Percentiles rank a stretch among this genome's conserved stretches.
phyloP scores from a whole-genome alignment of 2,329 filamentous ascomycete genomes.

The Aspergillus quadrilineatus region DNA sequence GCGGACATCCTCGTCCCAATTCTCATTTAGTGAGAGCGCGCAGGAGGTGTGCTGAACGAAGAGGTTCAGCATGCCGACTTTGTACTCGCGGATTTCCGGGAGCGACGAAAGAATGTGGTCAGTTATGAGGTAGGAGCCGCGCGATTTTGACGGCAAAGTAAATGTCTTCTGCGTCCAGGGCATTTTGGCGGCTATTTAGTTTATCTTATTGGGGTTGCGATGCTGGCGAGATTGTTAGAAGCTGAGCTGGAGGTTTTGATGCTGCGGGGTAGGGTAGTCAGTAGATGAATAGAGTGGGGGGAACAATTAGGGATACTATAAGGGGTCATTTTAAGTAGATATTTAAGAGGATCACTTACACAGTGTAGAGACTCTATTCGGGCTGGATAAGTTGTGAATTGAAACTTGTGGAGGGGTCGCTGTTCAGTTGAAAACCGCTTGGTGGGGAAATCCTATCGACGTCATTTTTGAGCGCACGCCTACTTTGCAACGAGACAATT shows the following conservation, averaged over 20 bases:
- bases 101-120: conserved; percentile 68
- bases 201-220: no score
- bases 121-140: conserved; percentile 89
- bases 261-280: no score
- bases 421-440: conserved; percentile 10
- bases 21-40: conserved; percentile 89
- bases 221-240: no score
- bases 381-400: no score
- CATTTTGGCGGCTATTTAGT: conserved; percentile 39
- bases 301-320: no score
- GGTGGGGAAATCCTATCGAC: conserved; percentile 16
- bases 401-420: background rate
- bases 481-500: background rate
- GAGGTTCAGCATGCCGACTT: conserved; percentile 79
- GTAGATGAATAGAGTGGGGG: no score
- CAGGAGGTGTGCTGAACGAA: conserved; percentile 96
- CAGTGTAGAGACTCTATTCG: no score
- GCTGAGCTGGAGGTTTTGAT: no score
- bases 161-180: conserved; percentile 84
- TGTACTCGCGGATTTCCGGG: conserved; percentile 79
- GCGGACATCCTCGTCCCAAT: conserved; percentile 81
- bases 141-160: conserved; percentile 70
- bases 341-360: no score
- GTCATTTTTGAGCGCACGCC: conserved; percentile 10
- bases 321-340: no score